phyloP scores from a whole-genome alignment of 163 green algal species.

The Dunaliella salina region DNA sequence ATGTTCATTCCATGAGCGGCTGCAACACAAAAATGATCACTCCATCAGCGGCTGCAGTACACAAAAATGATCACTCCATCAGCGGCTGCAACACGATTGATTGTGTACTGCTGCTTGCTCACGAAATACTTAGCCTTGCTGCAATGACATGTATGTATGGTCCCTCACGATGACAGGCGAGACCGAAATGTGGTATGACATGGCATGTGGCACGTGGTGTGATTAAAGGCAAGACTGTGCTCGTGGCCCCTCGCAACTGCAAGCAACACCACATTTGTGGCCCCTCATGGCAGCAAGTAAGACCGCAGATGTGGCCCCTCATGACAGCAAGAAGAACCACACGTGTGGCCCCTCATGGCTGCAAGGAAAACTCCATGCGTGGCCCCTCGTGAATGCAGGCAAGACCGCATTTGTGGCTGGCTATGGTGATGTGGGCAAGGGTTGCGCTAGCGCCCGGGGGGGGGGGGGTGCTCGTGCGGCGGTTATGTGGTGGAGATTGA shows the following conservation, averaged over 20 bases:
- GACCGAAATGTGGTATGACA: too few species aligned
- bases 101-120: too few species aligned
- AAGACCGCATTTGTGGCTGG: constrained; percentile 88
- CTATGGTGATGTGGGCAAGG: constrained; percentile 99
- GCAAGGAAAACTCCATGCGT: constrained; percentile 56
- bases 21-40: too few species aligned
- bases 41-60: too few species aligned
- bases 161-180: too few species aligned
- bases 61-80: too few species aligned
- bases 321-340: constrained; percentile 56
- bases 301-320: constrained; percentile 72
- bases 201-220: too few species aligned
- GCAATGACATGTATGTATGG: too few species aligned
- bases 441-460: constrained; percentile 91
- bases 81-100: too few species aligned
- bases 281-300: constrained; percentile 51
- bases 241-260: not conserved
- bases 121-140: too few species aligned
- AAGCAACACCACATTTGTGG: constrained; percentile 82
- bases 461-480: constrained; percentile 84
- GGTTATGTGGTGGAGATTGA: constrained; percentile 96
- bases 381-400: constrained; percentile 23
- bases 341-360: constrained; percentile 40
- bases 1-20: too few species aligned
- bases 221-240: too few species aligned